Evolutionary conservation across 2,329 filamentous ascomycete genomes (phyloP).

Genomic region (Atkinsonella hypoxylon): DNA sequence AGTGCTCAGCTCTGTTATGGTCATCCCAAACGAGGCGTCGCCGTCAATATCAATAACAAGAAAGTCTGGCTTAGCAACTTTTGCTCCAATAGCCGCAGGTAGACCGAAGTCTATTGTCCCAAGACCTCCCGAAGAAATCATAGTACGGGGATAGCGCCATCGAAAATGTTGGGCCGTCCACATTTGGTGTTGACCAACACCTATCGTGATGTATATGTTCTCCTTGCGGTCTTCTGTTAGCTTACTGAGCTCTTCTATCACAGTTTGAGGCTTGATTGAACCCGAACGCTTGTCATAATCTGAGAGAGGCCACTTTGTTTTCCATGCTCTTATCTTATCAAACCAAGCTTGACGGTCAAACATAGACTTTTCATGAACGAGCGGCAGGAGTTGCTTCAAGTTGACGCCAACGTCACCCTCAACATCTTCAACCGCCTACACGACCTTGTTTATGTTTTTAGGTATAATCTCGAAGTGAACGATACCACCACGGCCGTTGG

Average conservation of each 20-base stretch:
- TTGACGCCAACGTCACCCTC: slow-evolving; percentile 85
- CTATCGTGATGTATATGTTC: slow-evolving; percentile 78
- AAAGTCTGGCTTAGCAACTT: slow-evolving; percentile 59
- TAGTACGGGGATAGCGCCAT: slow-evolving; percentile 81
- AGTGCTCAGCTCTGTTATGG: slow-evolving; percentile 82
- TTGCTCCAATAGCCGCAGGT: slow-evolving; percentile 87
- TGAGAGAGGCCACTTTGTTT: slow-evolving; percentile 74
- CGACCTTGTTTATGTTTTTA: slow-evolving; percentile 99
- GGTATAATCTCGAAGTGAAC: slow-evolving; percentile 97
- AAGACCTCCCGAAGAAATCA: slow-evolving; percentile 92
- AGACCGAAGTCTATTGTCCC: slow-evolving; percentile 85
- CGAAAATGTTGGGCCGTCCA: slow-evolving; percentile 95
- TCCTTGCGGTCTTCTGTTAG: slow-evolving; percentile 71
- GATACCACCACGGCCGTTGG: slow-evolving; percentile 81
- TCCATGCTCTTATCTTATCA: slow-evolving; percentile 79
- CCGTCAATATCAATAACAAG: slow-evolving; percentile 93
- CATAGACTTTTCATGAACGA: slow-evolving; percentile 46
- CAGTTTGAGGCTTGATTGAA: slow-evolving; percentile 83
- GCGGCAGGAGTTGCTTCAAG: slow-evolving; percentile 60
- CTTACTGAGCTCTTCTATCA: slow-evolving; percentile 83
- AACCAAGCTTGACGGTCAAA: slow-evolving; percentile 74
- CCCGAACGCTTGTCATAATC: slow-evolving; percentile 62
- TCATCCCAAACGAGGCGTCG: slow-evolving; percentile 98
- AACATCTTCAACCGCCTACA: slow-evolving; percentile 89
- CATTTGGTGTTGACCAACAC: slow-evolving; percentile 98